These are phyloP conservation scores for Stephania cephalantha DNA, from an alignment of 164 flowering plant genomes.

Conservation along the genomic window DNA sequence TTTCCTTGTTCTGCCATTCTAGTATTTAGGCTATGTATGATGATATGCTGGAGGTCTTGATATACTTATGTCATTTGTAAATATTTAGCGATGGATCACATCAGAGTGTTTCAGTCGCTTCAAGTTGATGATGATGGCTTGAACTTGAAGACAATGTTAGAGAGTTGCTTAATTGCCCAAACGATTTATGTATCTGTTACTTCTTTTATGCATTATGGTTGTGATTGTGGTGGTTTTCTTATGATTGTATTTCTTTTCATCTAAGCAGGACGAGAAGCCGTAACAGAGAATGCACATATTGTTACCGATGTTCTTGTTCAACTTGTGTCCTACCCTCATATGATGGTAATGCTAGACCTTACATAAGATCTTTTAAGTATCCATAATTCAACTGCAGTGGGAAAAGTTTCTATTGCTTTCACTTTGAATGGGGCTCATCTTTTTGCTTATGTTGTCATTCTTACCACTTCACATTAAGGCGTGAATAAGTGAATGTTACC, in stretches of 20 bases:
- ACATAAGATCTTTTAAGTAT: background rate
- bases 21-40: no score
- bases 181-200: background rate
- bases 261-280: slow-evolving; percentile 67
- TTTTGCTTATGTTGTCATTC: background rate
- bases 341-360: slow-evolving; percentile 50
- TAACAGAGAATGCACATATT: slow-evolving; percentile 52
- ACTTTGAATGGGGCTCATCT: background rate
- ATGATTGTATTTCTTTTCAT: background rate
- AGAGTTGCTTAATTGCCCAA: background rate
- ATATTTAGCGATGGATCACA: background rate
- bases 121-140: background rate
- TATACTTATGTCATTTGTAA: background rate
- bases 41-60: no score
- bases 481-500: background rate
- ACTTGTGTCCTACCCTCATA: slow-evolving; percentile 53
- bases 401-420: background rate
- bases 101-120: background rate
- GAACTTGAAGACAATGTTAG: background rate
- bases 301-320: slow-evolving; percentile 42
- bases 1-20: no score
- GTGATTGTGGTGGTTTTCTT: background rate
- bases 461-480: background rate
- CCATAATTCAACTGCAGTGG: background rate
- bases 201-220: background rate